Evolutionary conservation across 169 alveolate genomes (phyloP).

Genomic region (Plasmodium inui): DNA sequence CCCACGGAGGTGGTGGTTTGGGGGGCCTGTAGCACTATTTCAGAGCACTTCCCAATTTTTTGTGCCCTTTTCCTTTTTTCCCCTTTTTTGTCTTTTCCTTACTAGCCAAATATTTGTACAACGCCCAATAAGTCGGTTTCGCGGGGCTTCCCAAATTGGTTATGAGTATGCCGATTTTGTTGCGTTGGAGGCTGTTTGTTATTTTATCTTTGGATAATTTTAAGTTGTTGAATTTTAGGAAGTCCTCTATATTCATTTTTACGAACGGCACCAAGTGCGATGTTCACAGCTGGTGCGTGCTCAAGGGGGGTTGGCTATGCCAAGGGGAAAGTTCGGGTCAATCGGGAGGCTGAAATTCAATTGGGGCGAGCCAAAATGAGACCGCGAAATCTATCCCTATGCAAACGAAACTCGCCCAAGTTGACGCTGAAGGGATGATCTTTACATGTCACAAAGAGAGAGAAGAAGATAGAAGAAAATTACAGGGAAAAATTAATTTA

Average conservation of each 20-base stretch:
- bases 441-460: neutral
- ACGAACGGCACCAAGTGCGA: neutral
- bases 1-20: neutral
- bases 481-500: neutral
- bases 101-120: conserved; percentile 65
- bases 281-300: neutral
- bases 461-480: neutral
- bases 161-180: conserved; percentile 64
- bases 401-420: neutral
- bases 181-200: conserved; percentile 14
- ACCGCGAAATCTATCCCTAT: neutral
- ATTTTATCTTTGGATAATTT: conserved; percentile 60
- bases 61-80: neutral
- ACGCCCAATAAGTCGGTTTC: conserved; percentile 60
- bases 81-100: conserved; percentile 15
- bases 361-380: neutral
- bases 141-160: conserved; percentile 73
- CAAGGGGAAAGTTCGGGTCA: neutral
- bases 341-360: neutral
- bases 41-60: neutral
- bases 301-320: neutral
- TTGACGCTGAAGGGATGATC: neutral
- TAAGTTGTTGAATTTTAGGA: conserved; percentile 54
- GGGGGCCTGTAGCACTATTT: neutral
- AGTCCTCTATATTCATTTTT: conserved; percentile 64